These are phyloP conservation scores for Dichomitus squalens DNA, from an alignment of 1,284 basidiomycete species.

Conservation along the genomic window DNA sequence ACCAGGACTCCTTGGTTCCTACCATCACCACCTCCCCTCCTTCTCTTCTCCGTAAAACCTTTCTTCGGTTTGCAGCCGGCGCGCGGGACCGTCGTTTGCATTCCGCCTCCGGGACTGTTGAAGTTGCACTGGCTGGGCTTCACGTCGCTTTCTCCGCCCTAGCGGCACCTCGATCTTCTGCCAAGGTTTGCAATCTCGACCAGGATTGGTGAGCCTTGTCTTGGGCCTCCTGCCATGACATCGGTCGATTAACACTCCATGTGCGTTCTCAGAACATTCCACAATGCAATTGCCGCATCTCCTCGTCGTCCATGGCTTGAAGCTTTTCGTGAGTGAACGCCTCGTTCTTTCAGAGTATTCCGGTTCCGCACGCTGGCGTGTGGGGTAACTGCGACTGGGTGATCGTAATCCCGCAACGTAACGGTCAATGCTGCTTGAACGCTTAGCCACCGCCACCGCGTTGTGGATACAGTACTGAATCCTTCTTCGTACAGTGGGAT, in stretches of 20 bases:
- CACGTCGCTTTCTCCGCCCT: slow-evolving; percentile 41
- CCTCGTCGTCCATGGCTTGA: slow-evolving; percentile 46
- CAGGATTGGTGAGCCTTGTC: slow-evolving; percentile 17
- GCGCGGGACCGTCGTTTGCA: slow-evolving; percentile 54
- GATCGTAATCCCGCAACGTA: too few species aligned
- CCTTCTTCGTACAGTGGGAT: slow-evolving; percentile 55
- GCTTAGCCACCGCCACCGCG: neutral
- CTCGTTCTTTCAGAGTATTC: neutral
- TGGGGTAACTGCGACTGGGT: too few species aligned
- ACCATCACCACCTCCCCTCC: slow-evolving; percentile 21
- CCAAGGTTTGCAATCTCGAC: slow-evolving; percentile 30
- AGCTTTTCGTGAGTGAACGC: slow-evolving; percentile 50
- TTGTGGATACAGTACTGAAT: slow-evolving; percentile 4
- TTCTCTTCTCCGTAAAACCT: slow-evolving; percentile 30
- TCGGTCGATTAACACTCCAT: neutral
- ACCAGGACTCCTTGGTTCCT: slow-evolving; percentile 22
- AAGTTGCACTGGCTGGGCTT: slow-evolving; percentile 33
- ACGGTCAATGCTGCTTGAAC: neutral
- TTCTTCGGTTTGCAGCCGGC: slow-evolving; percentile 32
- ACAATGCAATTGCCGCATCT: slow-evolving; percentile 31
- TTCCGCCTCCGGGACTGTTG: slow-evolving; percentile 14
- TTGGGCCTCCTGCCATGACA: slow-evolving; percentile 3
- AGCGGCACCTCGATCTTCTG: slow-evolving; percentile 41
- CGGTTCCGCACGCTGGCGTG: too few species aligned
- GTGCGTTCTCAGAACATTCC: slow-evolving; percentile 3